Conservation (phyloP, 2,329 filamentous ascomycete genomes). For the Fusarium temperatum region DNA sequence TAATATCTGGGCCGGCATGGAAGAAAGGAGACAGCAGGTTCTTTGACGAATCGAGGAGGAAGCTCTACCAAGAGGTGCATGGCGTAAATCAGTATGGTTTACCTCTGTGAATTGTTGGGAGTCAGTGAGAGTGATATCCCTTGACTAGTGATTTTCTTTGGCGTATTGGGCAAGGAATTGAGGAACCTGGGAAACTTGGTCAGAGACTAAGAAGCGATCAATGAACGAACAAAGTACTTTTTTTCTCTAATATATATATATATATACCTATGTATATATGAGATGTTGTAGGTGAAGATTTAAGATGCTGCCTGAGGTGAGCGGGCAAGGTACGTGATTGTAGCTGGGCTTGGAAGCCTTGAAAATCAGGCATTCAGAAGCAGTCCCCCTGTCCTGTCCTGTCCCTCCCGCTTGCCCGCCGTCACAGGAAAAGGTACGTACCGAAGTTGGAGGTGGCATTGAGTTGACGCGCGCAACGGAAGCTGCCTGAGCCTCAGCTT, state of each 20-base stretch:
- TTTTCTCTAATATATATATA: background rate
- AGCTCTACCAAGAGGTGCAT: background rate
- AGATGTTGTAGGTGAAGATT: background rate
- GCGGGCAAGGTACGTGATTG: background rate
- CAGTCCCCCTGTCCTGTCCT: background rate
- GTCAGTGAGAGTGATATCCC: conserved; percentile 29
- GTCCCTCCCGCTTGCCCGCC: background rate
- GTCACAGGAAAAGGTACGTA: conserved; percentile 24
- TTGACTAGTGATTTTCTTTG: conserved; percentile 24
- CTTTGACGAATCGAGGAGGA: conserved; percentile 6
- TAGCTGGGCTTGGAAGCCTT: background rate
- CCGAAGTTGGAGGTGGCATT: conserved; percentile 2
- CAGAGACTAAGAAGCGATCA: conserved; percentile 23
- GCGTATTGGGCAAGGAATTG: conserved; percentile 19
- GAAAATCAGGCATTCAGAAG: background rate
- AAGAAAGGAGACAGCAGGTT: conserved; percentile 3
- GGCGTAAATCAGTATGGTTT: background rate
- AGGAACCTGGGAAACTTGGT: background rate
- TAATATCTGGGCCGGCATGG: conserved; percentile 15
- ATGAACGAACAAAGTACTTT: conserved; percentile 19
- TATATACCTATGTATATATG: too few relatives aligned
- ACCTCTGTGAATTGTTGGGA: conserved; percentile 9
- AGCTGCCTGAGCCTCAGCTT: conserved; percentile 54
- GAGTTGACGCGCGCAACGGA: conserved; percentile 53
- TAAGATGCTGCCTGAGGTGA: background rate